Evolutionary conservation across 768 basidiomycete genomes (phyloP).

Genomic region (Tubosaeta brunneosetosa): DNA sequence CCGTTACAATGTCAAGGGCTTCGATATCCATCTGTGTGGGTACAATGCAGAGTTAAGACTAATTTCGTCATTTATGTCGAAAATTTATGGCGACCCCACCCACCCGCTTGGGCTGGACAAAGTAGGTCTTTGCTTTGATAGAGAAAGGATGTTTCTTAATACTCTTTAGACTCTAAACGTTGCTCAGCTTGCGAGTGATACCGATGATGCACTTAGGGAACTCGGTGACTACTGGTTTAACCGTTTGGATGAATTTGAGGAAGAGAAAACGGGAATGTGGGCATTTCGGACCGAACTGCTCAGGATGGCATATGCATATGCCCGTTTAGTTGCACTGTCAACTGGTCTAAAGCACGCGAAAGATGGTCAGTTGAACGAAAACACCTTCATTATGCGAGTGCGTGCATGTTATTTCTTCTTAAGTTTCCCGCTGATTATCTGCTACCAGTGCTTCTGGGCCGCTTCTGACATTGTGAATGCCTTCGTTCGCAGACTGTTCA

Average conservation of each 20-base stretch:
- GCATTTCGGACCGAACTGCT: conserved; percentile 59
- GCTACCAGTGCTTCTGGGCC: conserved; percentile 55
- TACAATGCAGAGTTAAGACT: conserved; percentile 73
- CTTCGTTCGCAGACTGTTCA: conserved; percentile 53
- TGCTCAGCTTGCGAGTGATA: conserved; percentile 56
- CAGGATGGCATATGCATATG: conserved; percentile 61
- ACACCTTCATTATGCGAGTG: conserved; percentile 62
- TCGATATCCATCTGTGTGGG: conserved; percentile 75
- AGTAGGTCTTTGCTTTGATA: conserved; percentile 32
- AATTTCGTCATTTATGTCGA: conserved; percentile 53
- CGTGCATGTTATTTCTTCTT: conserved; percentile 22
- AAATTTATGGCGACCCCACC: conserved; percentile 67
- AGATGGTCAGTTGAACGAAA: conserved; percentile 50
- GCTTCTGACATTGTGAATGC: conserved; percentile 62
- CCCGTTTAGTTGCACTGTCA: conserved; percentile 63
- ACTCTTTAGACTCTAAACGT: conserved; percentile 53
- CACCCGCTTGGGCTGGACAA: conserved; percentile 76
- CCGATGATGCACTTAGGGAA: conserved; percentile 62
- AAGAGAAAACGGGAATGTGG: conserved; percentile 47
- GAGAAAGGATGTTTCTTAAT: conserved; percentile 3
- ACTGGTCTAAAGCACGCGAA: conserved; percentile 78
- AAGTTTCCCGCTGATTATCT: neutral
- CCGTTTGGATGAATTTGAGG: conserved; percentile 47
- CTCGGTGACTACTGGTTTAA: conserved; percentile 55
- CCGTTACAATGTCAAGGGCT: conserved; percentile 61